Conservation (phyloP, 805 yeast species). For the Yarrowia sp. region DNA sequence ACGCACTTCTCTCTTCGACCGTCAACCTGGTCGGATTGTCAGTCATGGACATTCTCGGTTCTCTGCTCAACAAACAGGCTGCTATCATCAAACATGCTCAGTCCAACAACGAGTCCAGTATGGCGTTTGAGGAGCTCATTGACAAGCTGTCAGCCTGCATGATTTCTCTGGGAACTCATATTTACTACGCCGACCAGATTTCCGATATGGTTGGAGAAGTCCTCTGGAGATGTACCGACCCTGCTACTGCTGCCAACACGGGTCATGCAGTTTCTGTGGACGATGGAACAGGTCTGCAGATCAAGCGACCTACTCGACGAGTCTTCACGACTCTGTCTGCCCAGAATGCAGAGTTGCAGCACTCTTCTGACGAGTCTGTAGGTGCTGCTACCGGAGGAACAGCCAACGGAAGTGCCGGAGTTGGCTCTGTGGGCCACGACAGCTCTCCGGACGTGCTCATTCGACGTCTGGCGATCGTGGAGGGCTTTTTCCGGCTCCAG, state of each 20-base stretch:
- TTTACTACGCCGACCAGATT: constrained; percentile 82
- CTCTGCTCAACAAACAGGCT: constrained; percentile 36
- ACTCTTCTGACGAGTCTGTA: constrained; percentile 17
- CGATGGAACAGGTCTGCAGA: constrained; percentile 25
- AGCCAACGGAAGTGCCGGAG: not conserved
- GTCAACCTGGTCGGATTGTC: constrained; percentile 86
- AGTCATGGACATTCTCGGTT: constrained; percentile 70
- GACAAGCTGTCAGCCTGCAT: constrained; percentile 54
- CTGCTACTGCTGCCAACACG: constrained; percentile 5
- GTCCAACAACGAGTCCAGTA: constrained; percentile 4
- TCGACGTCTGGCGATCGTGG: constrained; percentile 23
- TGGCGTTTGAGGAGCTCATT: constrained; percentile 37
- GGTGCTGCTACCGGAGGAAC: constrained; percentile 16
- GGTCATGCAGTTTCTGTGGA: constrained; percentile 2
- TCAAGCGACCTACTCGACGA: constrained; percentile 23
- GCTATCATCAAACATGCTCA: constrained; percentile 29
- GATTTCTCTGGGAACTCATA: constrained; percentile 68
- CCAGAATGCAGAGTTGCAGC: not conserved
- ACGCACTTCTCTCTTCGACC: constrained; percentile 56
- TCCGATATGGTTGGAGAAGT: constrained; percentile 76
- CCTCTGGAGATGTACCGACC: constrained; percentile 33
- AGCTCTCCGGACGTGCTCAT: constrained; percentile 2
- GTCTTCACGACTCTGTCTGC: constrained; percentile 3
- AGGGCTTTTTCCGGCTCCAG: constrained; percentile 29
- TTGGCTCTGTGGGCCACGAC: not conserved